These are phyloP conservation scores for Geotrichum siamense DNA, from an alignment of 1,139 yeast genomes.

Conservation along the genomic window DNA sequence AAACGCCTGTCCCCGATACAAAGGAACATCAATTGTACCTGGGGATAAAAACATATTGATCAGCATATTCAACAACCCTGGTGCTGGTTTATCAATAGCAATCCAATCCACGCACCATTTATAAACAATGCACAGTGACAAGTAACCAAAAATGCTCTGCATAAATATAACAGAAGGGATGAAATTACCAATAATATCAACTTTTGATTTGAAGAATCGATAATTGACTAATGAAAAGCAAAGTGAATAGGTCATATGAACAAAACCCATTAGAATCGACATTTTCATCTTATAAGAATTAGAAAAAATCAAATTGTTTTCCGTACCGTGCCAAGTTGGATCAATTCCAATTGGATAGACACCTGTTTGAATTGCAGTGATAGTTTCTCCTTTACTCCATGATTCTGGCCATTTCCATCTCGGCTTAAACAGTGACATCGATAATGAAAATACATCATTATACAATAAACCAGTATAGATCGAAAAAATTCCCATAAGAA, in stretches of 20 bases:
- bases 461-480: slow-evolving; percentile 90
- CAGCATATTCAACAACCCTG: slow-evolving; percentile 89
- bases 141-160: slow-evolving; percentile 94
- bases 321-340: slow-evolving; percentile 96
- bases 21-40: slow-evolving; percentile 73
- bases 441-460: slow-evolving; percentile 86
- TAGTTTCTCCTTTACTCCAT: slow-evolving; percentile 54
- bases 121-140: slow-evolving; percentile 74
- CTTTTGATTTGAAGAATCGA: slow-evolving; percentile 59
- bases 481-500: slow-evolving; percentile 88
- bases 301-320: slow-evolving; percentile 79
- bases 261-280: slow-evolving; percentile 88
- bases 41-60: slow-evolving; percentile 95
- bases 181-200: slow-evolving; percentile 88
- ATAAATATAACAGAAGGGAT: slow-evolving; percentile 89
- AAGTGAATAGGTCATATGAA: slow-evolving; percentile 89
- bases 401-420: slow-evolving; percentile 90
- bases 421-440: slow-evolving; percentile 75
- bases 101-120: slow-evolving; percentile 96
- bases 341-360: slow-evolving; percentile 83
- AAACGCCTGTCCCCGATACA: slow-evolving; percentile 76
- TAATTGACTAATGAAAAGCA: slow-evolving; percentile 79
- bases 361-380: slow-evolving; percentile 58
- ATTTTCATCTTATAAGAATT: slow-evolving; percentile 96
- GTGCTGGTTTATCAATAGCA: slow-evolving; percentile 66